Conservation (phyloP, 2,329 filamentous ascomycete genomes). For the Trichoderma lentiforme region DNA sequence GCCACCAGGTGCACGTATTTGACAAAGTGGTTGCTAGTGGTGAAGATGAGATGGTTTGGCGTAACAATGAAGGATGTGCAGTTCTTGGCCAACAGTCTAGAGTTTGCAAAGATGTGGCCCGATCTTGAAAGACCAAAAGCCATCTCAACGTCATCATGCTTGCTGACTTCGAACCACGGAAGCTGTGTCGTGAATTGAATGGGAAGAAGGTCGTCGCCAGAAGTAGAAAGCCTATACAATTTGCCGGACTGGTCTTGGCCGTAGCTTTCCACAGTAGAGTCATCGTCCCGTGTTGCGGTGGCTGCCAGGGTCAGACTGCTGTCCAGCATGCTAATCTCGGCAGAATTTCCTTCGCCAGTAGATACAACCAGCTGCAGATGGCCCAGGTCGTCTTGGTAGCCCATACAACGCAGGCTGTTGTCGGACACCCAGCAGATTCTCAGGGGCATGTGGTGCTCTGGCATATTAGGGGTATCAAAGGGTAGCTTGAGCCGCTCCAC, state of each 20-base stretch:
- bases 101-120: constrained; percentile 76
- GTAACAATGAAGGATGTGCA: constrained; percentile 90
- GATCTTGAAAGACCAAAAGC: constrained; percentile 67
- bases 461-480: constrained; percentile 32
- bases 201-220: constrained; percentile 33
- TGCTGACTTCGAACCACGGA: constrained; percentile 51
- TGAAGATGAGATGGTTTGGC: constrained; percentile 79
- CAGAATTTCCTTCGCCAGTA: constrained; percentile 20
- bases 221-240: constrained; percentile 39
- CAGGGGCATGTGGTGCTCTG: constrained; percentile 29
- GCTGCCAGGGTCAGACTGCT: constrained; percentile 26
- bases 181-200: constrained; percentile 45
- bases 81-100: constrained; percentile 71
- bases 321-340: constrained; percentile 21
- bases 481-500: constrained; percentile 38
- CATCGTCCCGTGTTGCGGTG: constrained; percentile 34
- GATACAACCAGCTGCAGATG: constrained; percentile 26
- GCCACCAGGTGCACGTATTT: constrained; percentile 84
- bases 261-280: constrained; percentile 33
- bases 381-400: constrained; percentile 28
- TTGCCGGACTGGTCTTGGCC: constrained; percentile 47
- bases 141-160: constrained; percentile 41
- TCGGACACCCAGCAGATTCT: constrained; percentile 32
- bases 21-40: constrained; percentile 85
- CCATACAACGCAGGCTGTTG: constrained; percentile 31